Percentiles rank a stretch among this genome's conserved stretches.
These are phyloP conservation scores for Ophiocordyceps australis DNA, from an alignment of 2,329 filamentous ascomycete species.

Conservation along the genomic window DNA sequence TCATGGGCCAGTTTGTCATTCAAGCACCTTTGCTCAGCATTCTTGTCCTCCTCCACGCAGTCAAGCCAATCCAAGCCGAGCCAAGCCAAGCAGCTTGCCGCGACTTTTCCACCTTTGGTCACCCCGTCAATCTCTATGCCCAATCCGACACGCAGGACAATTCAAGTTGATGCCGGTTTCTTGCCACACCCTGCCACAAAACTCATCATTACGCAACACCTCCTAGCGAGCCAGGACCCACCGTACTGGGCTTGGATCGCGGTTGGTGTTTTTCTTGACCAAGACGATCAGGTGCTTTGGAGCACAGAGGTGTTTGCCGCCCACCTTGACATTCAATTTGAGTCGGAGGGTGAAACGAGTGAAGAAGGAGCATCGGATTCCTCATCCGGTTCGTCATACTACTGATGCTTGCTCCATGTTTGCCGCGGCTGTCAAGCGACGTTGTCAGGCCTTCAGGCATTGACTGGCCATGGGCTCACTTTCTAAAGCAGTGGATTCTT, in stretches of 20 bases:
- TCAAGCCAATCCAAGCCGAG: no score
- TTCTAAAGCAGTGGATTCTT: no score
- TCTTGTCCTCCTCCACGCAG: no score
- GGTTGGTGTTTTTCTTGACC: constrained; percentile 27
- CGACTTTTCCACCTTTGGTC: not conserved
- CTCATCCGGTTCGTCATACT: constrained; percentile 6
- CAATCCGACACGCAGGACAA: constrained; percentile 6
- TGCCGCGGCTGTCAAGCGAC: no score
- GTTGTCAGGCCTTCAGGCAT: no score
- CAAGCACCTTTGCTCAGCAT: no score
- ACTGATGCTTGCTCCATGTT: no score
- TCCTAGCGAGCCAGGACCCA: constrained; percentile 12
- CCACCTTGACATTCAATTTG: constrained; percentile 8
- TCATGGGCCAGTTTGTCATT: no score
- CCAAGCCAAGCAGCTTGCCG: not conserved
- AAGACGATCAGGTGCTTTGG: constrained; percentile 20
- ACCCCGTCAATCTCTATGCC: constrained; percentile 5
- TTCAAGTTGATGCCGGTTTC: constrained; percentile 9
- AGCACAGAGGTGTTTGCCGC: constrained; percentile 24
- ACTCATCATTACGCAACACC: constrained; percentile 23
- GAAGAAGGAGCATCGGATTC: constrained; percentile 2
- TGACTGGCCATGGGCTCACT: no score
- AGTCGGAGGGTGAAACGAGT: constrained; percentile 8
- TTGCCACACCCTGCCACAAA: constrained; percentile 26
- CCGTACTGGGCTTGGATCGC: constrained; percentile 26